These are phyloP conservation scores for Zea luxurians DNA, from an alignment of 176 grass and related monocot species.

Conservation along the genomic window DNA sequence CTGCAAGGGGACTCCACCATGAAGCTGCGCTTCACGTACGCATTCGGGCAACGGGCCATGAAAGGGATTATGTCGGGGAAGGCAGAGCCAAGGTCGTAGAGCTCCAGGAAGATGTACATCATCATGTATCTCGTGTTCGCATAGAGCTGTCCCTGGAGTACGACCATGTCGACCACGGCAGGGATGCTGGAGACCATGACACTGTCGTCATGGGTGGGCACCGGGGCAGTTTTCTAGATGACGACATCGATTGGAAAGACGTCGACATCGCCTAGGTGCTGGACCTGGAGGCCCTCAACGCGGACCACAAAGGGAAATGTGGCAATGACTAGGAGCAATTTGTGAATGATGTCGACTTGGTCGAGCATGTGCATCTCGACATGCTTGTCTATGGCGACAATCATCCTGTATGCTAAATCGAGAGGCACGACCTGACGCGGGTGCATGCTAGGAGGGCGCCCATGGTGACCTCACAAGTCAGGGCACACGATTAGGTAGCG, in stretches of 20 bases:
- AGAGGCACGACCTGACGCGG: too few species aligned
- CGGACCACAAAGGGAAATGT: too few species aligned
- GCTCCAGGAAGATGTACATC: conserved; percentile 47
- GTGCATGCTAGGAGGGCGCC: too few species aligned
- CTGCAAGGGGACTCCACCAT: conserved; percentile 34
- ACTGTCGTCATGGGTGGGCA: conserved; percentile 29
- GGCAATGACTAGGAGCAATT: too few species aligned
- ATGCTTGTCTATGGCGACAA: too few species aligned
- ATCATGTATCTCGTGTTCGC: conserved; percentile 46
- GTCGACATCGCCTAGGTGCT: not conserved
- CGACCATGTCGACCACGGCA: conserved; percentile 39
- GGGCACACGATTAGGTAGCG: too few species aligned
- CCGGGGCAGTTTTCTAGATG: conserved; percentile 37
- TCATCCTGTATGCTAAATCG: too few species aligned
- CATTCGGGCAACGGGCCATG: conserved; percentile 32
- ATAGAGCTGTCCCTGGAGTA: conserved; percentile 41
- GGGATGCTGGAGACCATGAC: conserved; percentile 36
- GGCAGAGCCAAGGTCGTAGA: conserved; percentile 32
- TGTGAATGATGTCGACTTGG: too few species aligned
- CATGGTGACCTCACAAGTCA: too few species aligned
- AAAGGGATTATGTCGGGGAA: conserved; percentile 37
- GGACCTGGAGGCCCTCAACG: not conserved
- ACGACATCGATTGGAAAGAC: not conserved
- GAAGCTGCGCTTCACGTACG: conserved; percentile 42
- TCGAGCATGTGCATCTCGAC: too few species aligned